Percentiles rank a stretch among this genome's conserved stretches.
Evolutionary conservation across 2,329 filamentous ascomycete species (phyloP).

Genomic region (Purpureocillium takamizusanense): DNA sequence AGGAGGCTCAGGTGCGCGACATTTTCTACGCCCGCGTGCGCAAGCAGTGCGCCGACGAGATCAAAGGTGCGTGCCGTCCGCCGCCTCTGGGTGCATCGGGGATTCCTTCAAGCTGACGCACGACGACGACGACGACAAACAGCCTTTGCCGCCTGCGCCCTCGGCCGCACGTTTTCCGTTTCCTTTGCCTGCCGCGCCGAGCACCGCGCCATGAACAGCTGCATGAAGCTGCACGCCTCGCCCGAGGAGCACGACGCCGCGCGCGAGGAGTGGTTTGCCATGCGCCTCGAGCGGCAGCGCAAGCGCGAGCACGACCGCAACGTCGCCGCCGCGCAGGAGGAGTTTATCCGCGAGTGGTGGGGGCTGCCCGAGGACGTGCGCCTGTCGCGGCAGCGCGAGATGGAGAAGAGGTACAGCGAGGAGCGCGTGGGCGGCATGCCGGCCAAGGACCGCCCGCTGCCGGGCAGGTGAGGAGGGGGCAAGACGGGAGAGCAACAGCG

Average conservation of each 20-base stretch:
- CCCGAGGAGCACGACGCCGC: conserved; percentile 79
- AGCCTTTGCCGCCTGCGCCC: conserved; percentile 91
- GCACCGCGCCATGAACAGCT: conserved; percentile 82
- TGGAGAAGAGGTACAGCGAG: conserved; percentile 38
- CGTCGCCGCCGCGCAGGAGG: conserved; percentile 53
- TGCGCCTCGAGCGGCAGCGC: conserved; percentile 59
- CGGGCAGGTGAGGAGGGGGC: not conserved
- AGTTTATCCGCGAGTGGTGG: conserved; percentile 60
- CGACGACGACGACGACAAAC: not conserved
- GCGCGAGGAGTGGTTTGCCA: conserved; percentile 86
- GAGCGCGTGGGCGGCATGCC: conserved; percentile 49
- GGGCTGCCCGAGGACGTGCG: conserved; percentile 49
- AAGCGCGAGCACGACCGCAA: conserved; percentile 56
- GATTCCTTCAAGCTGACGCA: too few relatives aligned
- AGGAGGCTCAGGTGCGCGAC: conserved; percentile 75
- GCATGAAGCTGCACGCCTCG: conserved; percentile 83
- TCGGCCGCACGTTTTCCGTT: conserved; percentile 76
- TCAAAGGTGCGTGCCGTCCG: conserved; percentile 51
- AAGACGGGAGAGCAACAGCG: too few relatives aligned
- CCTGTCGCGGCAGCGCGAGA: conserved; percentile 37
- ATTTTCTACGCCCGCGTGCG: conserved; percentile 75
- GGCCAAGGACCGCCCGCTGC: conserved; percentile 20
- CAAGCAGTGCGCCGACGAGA: conserved; percentile 64
- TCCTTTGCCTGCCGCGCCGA: conserved; percentile 77
- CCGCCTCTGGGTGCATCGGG: too few relatives aligned